Base-by-base conservation (phyloP, 176 grass and related monocot species). In the Melocanna baccifera region DNA sequence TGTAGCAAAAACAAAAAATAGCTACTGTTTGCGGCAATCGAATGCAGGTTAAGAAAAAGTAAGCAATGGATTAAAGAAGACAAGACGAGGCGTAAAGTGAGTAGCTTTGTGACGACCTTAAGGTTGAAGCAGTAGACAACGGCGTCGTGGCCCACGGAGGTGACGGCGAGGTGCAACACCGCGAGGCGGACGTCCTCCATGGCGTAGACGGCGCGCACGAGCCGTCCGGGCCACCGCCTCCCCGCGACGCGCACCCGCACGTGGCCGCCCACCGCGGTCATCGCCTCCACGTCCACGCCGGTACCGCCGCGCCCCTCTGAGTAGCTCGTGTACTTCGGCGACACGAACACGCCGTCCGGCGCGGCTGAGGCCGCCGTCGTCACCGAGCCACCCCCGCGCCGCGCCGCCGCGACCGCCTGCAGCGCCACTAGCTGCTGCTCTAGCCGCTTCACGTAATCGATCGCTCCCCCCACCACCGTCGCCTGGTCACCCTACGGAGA, bases 361-460 rank as follows among this genome's bases (percentile, higher is more conserved):
- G 81, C 52, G 0, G 74, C 82, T 52, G 67, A 16, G 16, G 85
- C 69, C 4, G 76, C 87, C 15, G 76, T 74, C 14, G 40, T 82
- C 62, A 76, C 51, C 55, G 9, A 19, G 40, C 19, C 13, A 3
- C 41, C 51, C 1, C 22, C 71, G 18, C 82, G 51, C 2, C 80
- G 82, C 23, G 74, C 76, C 4, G 82, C 85, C 37, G 92, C 88
- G 19, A 82, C 58, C 13, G 83, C 90, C 75, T 89, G 91, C 73
- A 99, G 83, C 39, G 87, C 87, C 66, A 99, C 67, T 45, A 99
- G 91, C 71, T 89, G 89, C 81, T 99, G 97, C 81, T 99, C 97
- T 1, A 99, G 91, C 80, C 88, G 86, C 88, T 99, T 99, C 81
- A 99, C 90, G 81, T 94, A 99, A 82, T 99, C 86, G 90, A 99